Evolutionary conservation across 2,329 filamentous ascomycete genomes (phyloP), one percentile per base, ranked within the genome.

Genomic region (Trichoderma koningiopsis): DNA sequence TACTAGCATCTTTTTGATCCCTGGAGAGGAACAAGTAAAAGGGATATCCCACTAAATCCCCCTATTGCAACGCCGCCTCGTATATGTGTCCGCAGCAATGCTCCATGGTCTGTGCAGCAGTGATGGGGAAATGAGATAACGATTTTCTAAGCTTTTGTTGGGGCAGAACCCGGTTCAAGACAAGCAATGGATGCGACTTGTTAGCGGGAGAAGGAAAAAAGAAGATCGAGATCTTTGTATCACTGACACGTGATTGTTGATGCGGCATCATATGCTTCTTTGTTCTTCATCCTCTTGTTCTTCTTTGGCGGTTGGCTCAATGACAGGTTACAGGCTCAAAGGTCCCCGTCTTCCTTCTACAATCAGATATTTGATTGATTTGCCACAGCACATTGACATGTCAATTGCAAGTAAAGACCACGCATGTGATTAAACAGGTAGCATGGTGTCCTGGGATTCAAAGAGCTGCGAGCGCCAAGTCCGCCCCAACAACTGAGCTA

Each of bases 111-210:
- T 56, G 53, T 29, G 27, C 53, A 56, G 40, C 40, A 56, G 19
- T 29, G 61, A 56, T 64, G 61, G 49, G 37, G 61, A 55, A 43
- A 35, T 52, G 59, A 62, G 53, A 63, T 63, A 35, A 53, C 59
- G 43, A 62, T 24, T 33, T n/a, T 47, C 8, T 19, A n/a, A n/a
- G 40, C 40, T 49, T 61, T 6, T 27, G 60, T 53, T 63, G 59
- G 59, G 61, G 47, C 31, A 37, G 22, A 62, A 11, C 47, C 22
- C 24, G 47, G 24, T 24, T 6, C 13, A n/a, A 56, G n/a, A 65
- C 52, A 43, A 33, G 29, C 35, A 65, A 43, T 31, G 31, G 33
- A 43, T n/a, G 35, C 52, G 31, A 24, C 61, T 22, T 19, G 47
- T n/a, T 49, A 49, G 47, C 47, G 22, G 47, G 22, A 55, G 24